phyloP scores from a whole-genome alignment of 257 asterid species.

The Striga asiatica region DNA sequence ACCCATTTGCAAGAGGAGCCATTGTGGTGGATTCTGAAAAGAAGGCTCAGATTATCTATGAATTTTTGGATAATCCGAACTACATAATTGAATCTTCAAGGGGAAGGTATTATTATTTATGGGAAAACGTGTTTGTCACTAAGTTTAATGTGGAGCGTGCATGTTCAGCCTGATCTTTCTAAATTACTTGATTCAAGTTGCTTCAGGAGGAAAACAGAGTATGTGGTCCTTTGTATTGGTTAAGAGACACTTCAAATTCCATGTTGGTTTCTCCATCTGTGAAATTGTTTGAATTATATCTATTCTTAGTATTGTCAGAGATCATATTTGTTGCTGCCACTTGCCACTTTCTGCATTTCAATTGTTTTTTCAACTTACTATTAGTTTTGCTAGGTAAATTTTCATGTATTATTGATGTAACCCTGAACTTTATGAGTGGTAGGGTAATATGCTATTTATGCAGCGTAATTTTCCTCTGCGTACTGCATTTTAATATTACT shows the following conservation, averaged over 20 bases:
- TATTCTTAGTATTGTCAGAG: too few species aligned
- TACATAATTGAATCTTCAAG: slow-evolving; percentile 40
- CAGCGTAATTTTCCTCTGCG: too few species aligned
- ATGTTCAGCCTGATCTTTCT: not conserved
- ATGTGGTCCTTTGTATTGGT: not conserved
- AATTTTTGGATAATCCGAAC: slow-evolving; percentile 34
- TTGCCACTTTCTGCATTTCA: too few species aligned
- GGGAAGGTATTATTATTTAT: slow-evolving; percentile 41
- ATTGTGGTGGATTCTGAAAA: slow-evolving; percentile 29
- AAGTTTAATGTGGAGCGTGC: not conserved
- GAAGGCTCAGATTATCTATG: slow-evolving; percentile 24
- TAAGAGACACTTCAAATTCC: not conserved
- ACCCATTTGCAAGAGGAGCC: slow-evolving; percentile 37
- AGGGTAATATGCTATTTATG: too few species aligned
- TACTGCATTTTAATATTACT: too few species aligned
- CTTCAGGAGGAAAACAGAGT: not conserved
- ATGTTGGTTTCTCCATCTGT: not conserved
- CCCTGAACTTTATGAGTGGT: too few species aligned
- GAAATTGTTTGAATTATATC: too few species aligned
- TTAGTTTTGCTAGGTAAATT: too few species aligned
- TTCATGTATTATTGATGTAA: too few species aligned
- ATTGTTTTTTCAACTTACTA: too few species aligned
- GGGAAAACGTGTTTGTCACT: not conserved
- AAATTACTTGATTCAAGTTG: slow-evolving; percentile 8
- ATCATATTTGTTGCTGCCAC: too few species aligned